Conservation (phyloP, 2,329 filamentous ascomycete genomes). For the Aureobasidium sp. region DNA sequence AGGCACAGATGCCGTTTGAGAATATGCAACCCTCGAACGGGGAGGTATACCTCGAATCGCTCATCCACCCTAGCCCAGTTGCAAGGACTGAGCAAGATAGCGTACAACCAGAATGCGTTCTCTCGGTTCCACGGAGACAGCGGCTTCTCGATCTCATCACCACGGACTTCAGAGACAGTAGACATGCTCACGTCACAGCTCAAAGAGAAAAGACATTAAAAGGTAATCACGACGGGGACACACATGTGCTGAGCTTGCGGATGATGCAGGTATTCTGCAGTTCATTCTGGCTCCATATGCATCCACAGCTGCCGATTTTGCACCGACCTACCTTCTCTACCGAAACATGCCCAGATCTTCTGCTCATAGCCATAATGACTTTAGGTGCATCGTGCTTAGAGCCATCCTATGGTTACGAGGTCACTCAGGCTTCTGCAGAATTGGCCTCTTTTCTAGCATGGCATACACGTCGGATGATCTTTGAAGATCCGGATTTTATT, state of each 20-base stretch:
- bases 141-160: not conserved
- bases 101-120: not conserved
- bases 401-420: conserved; percentile 63
- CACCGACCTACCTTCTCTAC: conserved; percentile 91
- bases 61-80: not conserved
- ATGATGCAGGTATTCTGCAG: conserved; percentile 96
- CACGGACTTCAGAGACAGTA: not conserved
- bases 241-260: conserved; percentile 64
- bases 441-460: conserved; percentile 84
- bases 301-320: conserved; percentile 85
- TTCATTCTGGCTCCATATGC: conserved; percentile 93
- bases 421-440: conserved; percentile 68
- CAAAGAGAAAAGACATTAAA: conserved; percentile 39
- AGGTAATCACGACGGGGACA: conserved; percentile 58
- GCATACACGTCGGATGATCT: conserved; percentile 93
- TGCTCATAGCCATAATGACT: conserved; percentile 82
- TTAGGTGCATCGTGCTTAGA: conserved; percentile 88
- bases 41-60: not conserved
- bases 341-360: conserved; percentile 72
- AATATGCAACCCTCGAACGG: not conserved
- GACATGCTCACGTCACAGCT: not conserved
- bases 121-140: not conserved
- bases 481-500: conserved; percentile 80
- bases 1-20: not conserved
- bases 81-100: conserved; percentile 8